Percentiles rank a stretch among this genome's conserved stretches.
These are phyloP conservation scores for Sisymbrium altissimum DNA, from an alignment of 345 rosid species.

Conservation along the genomic window DNA sequence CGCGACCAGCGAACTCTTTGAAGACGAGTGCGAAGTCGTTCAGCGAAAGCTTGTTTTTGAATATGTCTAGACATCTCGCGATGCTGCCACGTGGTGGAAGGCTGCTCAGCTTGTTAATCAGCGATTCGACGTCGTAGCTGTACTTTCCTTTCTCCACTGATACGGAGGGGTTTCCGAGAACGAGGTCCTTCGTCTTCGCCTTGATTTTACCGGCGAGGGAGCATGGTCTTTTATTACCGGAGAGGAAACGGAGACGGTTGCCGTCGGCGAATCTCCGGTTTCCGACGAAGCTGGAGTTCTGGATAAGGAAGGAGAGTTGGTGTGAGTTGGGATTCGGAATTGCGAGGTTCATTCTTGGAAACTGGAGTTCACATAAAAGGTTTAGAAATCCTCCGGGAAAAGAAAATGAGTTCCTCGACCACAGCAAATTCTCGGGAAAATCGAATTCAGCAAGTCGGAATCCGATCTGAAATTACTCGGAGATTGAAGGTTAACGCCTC, in stretches of 20 bases:
- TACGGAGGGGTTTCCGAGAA: constrained; percentile 75
- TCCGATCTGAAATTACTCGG: background rate
- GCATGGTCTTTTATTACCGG: constrained; percentile 27
- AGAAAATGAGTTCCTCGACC: background rate
- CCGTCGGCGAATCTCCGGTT: constrained; percentile 30
- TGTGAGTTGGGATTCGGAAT: constrained; percentile 35
- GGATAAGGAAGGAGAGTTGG: constrained; percentile 36
- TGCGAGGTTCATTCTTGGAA: constrained; percentile 30
- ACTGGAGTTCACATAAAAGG: constrained; percentile 15
- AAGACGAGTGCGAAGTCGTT: constrained; percentile 88
- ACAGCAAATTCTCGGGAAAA: constrained; percentile 6
- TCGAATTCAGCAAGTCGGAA: background rate
- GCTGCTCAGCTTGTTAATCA: constrained; percentile 95
- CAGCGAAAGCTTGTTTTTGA: constrained; percentile 85
- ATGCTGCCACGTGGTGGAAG: constrained; percentile 98
- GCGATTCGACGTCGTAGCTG: constrained; percentile 90
- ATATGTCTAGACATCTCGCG: constrained; percentile 77
- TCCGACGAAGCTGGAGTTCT: constrained; percentile 18
- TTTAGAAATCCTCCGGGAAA: background rate
- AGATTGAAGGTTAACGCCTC: background rate
- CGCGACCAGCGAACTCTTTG: constrained; percentile 90
- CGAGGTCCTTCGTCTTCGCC: constrained; percentile 59
- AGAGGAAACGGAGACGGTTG: constrained; percentile 33
- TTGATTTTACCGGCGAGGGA: constrained; percentile 31
- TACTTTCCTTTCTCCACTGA: constrained; percentile 86